phyloP scores from a whole-genome alignment of 2,329 filamentous ascomycete species.

The Sporothrix euskadiensis region DNA sequence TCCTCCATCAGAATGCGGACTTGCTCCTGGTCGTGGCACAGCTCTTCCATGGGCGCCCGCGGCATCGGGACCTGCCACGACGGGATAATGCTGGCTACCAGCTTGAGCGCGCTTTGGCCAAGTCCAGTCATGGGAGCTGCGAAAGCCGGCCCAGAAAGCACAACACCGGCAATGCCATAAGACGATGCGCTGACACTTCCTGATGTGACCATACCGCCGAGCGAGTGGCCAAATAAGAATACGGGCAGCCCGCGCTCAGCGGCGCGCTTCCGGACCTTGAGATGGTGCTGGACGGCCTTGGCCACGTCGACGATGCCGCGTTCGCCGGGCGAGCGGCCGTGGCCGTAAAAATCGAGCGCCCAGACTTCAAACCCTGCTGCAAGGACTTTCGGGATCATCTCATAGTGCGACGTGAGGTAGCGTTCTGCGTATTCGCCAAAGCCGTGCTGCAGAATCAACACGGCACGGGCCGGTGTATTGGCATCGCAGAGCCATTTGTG shows the following conservation, averaged over 20 bases:
- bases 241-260: background rate
- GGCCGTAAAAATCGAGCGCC: slow-evolving; percentile 12
- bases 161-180: background rate
- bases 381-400: background rate
- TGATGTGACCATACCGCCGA: background rate
- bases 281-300: background rate
- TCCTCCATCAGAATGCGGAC: background rate
- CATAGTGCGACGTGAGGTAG: background rate
- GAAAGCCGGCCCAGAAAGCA: background rate
- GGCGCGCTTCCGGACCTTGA: background rate
- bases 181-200: background rate
- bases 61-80: background rate
- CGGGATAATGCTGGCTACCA: background rate
- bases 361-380: slow-evolving; percentile 7
- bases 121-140: background rate
- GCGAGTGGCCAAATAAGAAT: slow-evolving; percentile 4
- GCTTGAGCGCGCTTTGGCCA: background rate
- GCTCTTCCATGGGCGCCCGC: background rate
- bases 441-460: background rate
- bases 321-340: background rate
- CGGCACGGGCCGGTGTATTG: background rate
- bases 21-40: slow-evolving; percentile 4
- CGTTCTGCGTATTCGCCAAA: slow-evolving; percentile 15
- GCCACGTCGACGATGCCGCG: background rate
- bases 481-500: slow-evolving; percentile 8